Base-by-base conservation (phyloP, 208 protist genomes). In the Leishmania martiniquensis region DNA sequence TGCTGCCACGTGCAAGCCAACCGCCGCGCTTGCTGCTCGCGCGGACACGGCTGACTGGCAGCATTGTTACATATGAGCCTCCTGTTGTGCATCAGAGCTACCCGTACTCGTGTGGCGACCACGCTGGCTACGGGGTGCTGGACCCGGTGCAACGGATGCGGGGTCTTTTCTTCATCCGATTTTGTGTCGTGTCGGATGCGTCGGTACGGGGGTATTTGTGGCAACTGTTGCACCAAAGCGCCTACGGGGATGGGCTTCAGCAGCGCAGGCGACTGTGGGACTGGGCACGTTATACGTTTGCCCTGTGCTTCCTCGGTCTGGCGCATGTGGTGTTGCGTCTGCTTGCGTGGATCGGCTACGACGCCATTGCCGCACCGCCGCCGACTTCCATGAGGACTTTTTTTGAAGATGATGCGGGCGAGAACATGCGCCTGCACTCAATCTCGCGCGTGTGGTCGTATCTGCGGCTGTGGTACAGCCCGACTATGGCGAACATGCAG, bases 131-230 rank as follows among this genome's bases (percentile, higher is more conserved):
- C 42, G 83, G 77, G 17, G 77, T 68, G 37, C 52, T 72, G 52
- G 76, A 81, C 49, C 81, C 83, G 34, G 20, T 92, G 51, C 51
- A 88, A 45, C 85, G 87, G 25, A 70, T 95, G 62, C 67, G 82
- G 25, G 85, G 87, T 12, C 76, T 93, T 37, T 95, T 92, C 79
- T 77, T 83, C 72, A 77, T 93, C n/a, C 90, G 80, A 37, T 90
- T 80, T 62, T 86, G 90, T 80, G 87, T 95, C 67, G 52, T 90
- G 7, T 89, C 86, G 2, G 86, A 90, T 54, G 85, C 78, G 57
- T 88, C 86, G 17, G 47, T 80, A 49, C 74, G 65, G 20, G 73
- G 67, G 39, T 79, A 83, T 39, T 17, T 75, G 47, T 71, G 55
- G 63, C 69, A 82, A 51, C 83, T 71, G 54, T 77, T 78, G 69